Base-by-base conservation (phyloP, 768 basidiomycete genomes). In the Suillus occidentalis region DNA sequence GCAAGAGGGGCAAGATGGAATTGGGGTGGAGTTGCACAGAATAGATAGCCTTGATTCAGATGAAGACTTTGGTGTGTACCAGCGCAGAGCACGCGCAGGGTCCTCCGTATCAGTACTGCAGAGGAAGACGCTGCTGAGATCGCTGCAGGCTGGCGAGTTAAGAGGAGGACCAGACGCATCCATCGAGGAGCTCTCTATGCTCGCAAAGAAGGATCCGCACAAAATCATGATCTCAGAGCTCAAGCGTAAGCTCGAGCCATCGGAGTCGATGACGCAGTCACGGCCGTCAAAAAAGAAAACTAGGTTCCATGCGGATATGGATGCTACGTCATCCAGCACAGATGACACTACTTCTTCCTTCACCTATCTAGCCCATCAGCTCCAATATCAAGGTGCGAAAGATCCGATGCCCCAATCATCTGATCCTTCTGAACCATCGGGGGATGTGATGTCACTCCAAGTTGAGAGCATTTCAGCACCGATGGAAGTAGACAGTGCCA, bases 221-320 rank as follows among this genome's bases (percentile, higher is more conserved):
- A 58, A 18, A 10, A 25, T 40, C 25, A 10, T 28, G 22, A 25
- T 58, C 9, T 40, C 57, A 3, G 22, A 39, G 9, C 37, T 40
- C 37, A 58, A 58, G 57, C 39, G 39, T 40, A 58, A 58, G 57
- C 25, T 58, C 25, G 25, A 58, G 9, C 25, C 39, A 28, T 58
- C 16, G 6, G 16, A 55, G 53, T n/a, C 34, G 34, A 6, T 9
- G 18, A 58, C 12, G 16, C 22, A 58, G 39, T 55, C 34, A n/a
- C 39, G 18, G 39, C 12, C 20, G 12, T 25, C 39, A 18, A 39
- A 18, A 18, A 58, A 58, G 39, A 58, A 18, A 25, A 58, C 22
- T 12, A 58, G 39, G 37, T 12, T 58, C 39, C 25, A 58, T 10
- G 39, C 4, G 10, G 57, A 58, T 40, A 18, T 28, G 22, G 10